These are phyloP conservation scores for Dactylellina cionopaga DNA, from an alignment of 2,329 filamentous ascomycete species.

Conservation along the genomic window DNA sequence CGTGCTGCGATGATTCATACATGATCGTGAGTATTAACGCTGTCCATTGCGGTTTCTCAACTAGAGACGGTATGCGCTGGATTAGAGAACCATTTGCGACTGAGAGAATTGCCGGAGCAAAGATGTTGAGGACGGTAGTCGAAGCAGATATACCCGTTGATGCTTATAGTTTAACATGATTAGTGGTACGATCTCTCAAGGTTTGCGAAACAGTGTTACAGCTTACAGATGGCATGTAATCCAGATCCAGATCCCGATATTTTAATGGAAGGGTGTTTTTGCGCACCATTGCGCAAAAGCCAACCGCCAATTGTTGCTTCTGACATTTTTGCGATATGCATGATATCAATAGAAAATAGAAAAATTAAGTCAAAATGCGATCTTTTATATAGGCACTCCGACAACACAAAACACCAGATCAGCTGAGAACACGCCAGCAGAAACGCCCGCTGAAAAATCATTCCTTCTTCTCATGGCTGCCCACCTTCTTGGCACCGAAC, in stretches of 20 bases:
- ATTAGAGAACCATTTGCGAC: constrained; percentile 15
- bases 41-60: constrained; percentile 33
- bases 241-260: constrained; percentile 9
- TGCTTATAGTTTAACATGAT: background rate
- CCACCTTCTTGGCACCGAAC: constrained; percentile 2
- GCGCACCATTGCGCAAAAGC: constrained; percentile 25
- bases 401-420: constrained; percentile 15
- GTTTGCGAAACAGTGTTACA: background rate
- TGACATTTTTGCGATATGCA: constrained; percentile 20
- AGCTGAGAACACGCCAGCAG: background rate
- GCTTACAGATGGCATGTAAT: constrained; percentile 13
- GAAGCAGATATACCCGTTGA: constrained; percentile 11
- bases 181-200: background rate
- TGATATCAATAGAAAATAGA: background rate
- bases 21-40: constrained; percentile 81
- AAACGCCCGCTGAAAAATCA: background rate
- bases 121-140: constrained; percentile 24
- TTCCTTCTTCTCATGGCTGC: constrained; percentile 39
- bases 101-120: constrained; percentile 14
- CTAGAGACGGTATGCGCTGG: constrained; percentile 5
- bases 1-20: constrained; percentile 72
- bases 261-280: constrained; percentile 23
- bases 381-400: constrained; percentile 2
- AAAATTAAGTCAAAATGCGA: background rate
- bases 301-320: constrained; percentile 23